Percentiles rank a stretch among this genome's conserved stretches.
These are phyloP conservation scores for Aureobasidium musti DNA, from an alignment of 2,329 filamentous ascomycete species.

Conservation along the genomic window DNA sequence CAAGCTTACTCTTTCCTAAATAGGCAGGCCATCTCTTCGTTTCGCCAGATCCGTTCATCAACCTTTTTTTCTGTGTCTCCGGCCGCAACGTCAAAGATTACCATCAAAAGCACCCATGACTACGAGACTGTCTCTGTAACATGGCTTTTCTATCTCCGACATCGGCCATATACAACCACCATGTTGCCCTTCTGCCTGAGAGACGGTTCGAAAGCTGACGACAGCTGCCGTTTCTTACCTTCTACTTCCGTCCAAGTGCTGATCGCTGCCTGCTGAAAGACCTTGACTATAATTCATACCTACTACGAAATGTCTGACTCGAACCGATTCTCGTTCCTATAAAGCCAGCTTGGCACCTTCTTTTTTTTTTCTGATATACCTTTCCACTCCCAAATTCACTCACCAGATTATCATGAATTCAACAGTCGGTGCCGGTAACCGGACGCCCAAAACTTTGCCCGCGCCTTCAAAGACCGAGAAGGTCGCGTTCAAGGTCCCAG, in stretches of 20 bases:
- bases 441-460: conserved; percentile 35
- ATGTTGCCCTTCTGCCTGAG: neutral
- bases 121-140: neutral
- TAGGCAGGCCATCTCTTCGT: conserved; percentile 6
- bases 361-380: neutral
- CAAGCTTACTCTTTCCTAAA: conserved; percentile 10
- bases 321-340: neutral
- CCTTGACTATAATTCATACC: neutral
- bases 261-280: conserved; percentile 8
- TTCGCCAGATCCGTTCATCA: neutral
- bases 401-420: conserved; percentile 14
- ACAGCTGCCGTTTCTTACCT: conserved; percentile 25
- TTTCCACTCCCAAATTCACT: neutral
- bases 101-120: neutral
- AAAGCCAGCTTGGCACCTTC: conserved; percentile 14
- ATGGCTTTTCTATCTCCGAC: conserved; percentile 7
- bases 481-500: conserved; percentile 41
- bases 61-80: neutral
- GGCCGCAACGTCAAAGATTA: neutral
- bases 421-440: conserved; percentile 27
- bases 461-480: conserved; percentile 36
- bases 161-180: conserved; percentile 11
- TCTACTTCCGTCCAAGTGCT: conserved; percentile 28
- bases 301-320: neutral
- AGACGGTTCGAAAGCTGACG: conserved; percentile 17